phyloP scores from a whole-genome alignment of 2,329 filamentous ascomycete species.

The Aspergillus quadrilineatus region DNA sequence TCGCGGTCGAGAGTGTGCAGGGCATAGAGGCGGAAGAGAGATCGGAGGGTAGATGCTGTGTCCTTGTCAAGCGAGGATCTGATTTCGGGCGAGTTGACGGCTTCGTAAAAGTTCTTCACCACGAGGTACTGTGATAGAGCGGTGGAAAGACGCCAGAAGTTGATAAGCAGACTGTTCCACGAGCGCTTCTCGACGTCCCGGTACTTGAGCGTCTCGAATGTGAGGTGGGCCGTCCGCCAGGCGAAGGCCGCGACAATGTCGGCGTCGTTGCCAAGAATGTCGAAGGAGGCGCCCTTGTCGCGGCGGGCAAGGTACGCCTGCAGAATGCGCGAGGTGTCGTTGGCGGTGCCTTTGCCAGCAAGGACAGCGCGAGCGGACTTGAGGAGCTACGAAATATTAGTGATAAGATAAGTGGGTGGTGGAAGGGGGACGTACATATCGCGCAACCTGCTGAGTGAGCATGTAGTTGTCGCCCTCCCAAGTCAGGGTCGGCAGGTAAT shows the following conservation, averaged over 20 bases:
- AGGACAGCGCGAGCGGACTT: conserved; percentile 72
- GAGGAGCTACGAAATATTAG: conserved; percentile 51
- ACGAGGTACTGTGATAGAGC: conserved; percentile 76
- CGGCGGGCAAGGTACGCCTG: conserved; percentile 62
- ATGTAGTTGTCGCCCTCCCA: conserved; percentile 84
- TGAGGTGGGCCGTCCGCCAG: conserved; percentile 71
- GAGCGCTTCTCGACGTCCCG: conserved; percentile 72
- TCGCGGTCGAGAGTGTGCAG: conserved; percentile 68
- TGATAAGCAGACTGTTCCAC: conserved; percentile 75
- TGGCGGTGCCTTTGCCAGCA: conserved; percentile 61
- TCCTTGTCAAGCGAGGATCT: conserved; percentile 56
- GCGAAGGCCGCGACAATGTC: conserved; percentile 73
- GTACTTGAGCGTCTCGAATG: conserved; percentile 73
- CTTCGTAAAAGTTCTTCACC: conserved; percentile 75
- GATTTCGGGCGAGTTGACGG: conserved; percentile 58
- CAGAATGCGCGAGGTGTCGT: conserved; percentile 69
- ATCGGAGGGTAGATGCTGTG: conserved; percentile 61
- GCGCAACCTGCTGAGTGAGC: conserved; percentile 75
- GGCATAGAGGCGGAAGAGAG: conserved; percentile 65
- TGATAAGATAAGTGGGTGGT: background rate
- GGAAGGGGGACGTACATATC: conserved; percentile 55
- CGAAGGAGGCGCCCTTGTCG: conserved; percentile 71
- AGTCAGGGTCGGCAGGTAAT: conserved; percentile 69
- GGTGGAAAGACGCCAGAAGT: conserved; percentile 74
- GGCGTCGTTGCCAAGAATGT: conserved; percentile 67